phyloP scores from a whole-genome alignment of 1,284 basidiomycete genomes.

The Ceratobasidium sp. region DNA sequence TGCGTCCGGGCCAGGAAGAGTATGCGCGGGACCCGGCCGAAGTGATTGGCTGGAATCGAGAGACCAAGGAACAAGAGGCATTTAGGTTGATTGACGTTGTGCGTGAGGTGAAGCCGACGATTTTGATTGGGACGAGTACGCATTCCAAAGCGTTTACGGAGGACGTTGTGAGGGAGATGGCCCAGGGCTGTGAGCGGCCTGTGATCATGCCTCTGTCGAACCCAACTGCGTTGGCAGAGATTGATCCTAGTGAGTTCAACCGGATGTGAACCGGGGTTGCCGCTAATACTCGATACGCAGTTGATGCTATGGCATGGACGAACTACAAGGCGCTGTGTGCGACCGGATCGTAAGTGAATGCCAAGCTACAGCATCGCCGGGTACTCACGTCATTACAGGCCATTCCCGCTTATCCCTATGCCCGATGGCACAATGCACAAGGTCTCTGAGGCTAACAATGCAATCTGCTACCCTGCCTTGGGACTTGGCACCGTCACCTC shows the following conservation, averaged over 20 bases:
- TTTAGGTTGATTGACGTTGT: constrained; percentile 81
- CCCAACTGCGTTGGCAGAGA: constrained; percentile 81
- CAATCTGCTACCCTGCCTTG: constrained; percentile 83
- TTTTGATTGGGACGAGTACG: constrained; percentile 77
- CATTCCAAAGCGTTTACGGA: constrained; percentile 92
- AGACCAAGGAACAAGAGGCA: too few relatives aligned
- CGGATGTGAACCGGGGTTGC: too few relatives aligned
- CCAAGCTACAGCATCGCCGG: too few relatives aligned
- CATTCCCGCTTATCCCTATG: too few relatives aligned
- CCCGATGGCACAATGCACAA: too few relatives aligned
- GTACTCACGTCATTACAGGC: too few relatives aligned
- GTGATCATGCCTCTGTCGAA: constrained; percentile 88
- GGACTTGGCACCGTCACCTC: constrained; percentile 78
- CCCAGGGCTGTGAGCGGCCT: constrained; percentile 72
- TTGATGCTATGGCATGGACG: constrained; percentile 83
- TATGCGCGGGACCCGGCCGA: constrained; percentile 71
- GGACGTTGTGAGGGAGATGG: constrained; percentile 74
- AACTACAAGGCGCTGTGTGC: constrained; percentile 80
- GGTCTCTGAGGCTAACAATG: constrained; percentile 83
- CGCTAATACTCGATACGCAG: too few relatives aligned
- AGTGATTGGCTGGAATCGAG: constrained; percentile 57
- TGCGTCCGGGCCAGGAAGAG: constrained; percentile 67
- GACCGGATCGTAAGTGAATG: too few relatives aligned
- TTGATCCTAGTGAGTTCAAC: constrained; percentile 79
- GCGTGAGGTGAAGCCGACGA: constrained; percentile 74